Conservation (phyloP, 345 rosid species). For the Ailanthus altissimus region DNA sequence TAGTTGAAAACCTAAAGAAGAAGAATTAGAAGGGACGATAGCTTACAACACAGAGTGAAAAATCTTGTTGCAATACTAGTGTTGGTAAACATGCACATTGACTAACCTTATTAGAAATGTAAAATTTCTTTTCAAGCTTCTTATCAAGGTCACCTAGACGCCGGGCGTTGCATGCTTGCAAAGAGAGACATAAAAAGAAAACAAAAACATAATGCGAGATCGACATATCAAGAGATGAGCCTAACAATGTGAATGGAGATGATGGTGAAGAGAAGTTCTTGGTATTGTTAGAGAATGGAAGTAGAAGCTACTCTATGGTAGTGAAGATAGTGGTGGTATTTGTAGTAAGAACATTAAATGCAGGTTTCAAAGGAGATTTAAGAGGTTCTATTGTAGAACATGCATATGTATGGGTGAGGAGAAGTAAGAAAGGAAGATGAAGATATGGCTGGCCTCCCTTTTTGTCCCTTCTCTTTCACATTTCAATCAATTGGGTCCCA, state of each 20-base stretch:
- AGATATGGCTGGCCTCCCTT: conserved; percentile 45
- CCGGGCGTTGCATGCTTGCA: conserved; percentile 53
- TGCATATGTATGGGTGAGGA: conserved; percentile 55
- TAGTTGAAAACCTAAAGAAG: background rate
- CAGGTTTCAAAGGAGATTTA: conserved; percentile 28
- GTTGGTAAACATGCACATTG: conserved; percentile 1
- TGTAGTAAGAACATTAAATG: conserved; percentile 54
- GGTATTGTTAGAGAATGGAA: background rate
- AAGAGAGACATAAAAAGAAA: conserved; percentile 34
- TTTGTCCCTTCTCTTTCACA: conserved; percentile 41
- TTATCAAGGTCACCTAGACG: conserved; percentile 34
- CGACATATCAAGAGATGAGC: conserved; percentile 28
- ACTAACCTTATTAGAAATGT: conserved; percentile 32
- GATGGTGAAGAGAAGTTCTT: background rate
- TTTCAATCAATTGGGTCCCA: conserved; percentile 36
- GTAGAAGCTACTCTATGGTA: background rate
- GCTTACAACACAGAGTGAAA: background rate
- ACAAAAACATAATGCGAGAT: conserved; percentile 38
- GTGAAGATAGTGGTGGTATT: conserved; percentile 17
- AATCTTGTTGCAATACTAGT: background rate
- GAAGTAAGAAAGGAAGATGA: conserved; percentile 35
- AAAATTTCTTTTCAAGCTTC: conserved; percentile 33
- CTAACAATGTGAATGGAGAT: background rate
- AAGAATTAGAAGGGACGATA: background rate
- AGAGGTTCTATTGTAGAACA: conserved; percentile 38